phyloP scores from a whole-genome alignment of 2,329 filamentous ascomycete genomes.

The Claviceps sp. region DNA sequence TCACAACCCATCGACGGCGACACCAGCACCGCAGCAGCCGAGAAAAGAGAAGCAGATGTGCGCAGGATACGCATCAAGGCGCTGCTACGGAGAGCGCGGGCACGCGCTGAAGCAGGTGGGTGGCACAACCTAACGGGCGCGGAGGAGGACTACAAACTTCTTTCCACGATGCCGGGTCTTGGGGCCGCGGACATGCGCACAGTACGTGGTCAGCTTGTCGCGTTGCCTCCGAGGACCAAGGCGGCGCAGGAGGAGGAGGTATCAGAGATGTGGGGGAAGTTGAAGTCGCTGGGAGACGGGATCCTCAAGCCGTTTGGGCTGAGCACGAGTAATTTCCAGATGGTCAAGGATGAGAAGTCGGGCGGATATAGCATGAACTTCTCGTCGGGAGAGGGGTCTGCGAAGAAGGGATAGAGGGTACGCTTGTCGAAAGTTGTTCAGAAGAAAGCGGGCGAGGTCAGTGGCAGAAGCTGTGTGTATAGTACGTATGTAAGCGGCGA shows the following conservation, averaged over 20 bases:
- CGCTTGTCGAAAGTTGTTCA: background rate
- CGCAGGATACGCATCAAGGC: constrained; percentile 70
- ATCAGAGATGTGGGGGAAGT: constrained; percentile 93
- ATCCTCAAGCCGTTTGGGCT: constrained; percentile 87
- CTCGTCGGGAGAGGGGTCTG: constrained; percentile 22
- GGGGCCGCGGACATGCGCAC: constrained; percentile 51
- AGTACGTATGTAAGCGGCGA: background rate
- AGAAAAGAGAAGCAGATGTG: constrained; percentile 41
- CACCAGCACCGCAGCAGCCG: constrained; percentile 8
- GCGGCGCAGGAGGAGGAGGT: constrained; percentile 76
- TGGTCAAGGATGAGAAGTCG: constrained; percentile 77
- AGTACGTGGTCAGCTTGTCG: constrained; percentile 51
- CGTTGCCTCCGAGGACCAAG: constrained; percentile 56
- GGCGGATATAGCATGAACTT: constrained; percentile 96
- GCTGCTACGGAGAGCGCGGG: constrained; percentile 65
- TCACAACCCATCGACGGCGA: background rate
- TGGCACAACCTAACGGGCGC: constrained; percentile 74
- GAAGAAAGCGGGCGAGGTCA: too few species aligned
- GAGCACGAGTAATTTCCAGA: constrained; percentile 88
- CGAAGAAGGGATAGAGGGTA: background rate
- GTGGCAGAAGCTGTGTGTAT: background rate
- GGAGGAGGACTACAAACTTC: constrained; percentile 62
- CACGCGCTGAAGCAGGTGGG: constrained; percentile 54
- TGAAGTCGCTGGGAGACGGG: constrained; percentile 85
- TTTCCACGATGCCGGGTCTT: constrained; percentile 44